These are phyloP conservation scores for Teratosphaeria viscida DNA, from an alignment of 2,329 filamentous ascomycete species.

Conservation along the genomic window DNA sequence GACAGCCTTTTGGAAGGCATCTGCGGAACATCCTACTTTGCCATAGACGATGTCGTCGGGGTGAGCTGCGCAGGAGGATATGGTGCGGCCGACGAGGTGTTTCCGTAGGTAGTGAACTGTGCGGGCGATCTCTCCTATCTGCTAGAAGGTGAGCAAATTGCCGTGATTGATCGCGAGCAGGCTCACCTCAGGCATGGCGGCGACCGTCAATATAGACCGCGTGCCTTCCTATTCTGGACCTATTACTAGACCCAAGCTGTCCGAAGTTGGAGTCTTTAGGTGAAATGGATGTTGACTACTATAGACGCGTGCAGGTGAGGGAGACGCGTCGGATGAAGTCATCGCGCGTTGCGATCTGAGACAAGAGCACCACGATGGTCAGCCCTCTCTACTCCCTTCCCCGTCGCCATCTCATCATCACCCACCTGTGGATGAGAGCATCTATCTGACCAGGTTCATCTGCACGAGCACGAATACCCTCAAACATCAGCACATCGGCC, in stretches of 20 bases:
- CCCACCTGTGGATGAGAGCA: neutral
- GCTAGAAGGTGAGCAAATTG: neutral
- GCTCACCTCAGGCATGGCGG: conserved; percentile 6
- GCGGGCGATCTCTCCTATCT: conserved; percentile 58
- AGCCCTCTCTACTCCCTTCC: no score
- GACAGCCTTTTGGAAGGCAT: conserved; percentile 63
- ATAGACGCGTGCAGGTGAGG: neutral
- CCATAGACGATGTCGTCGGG: conserved; percentile 83
- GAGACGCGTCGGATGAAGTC: neutral
- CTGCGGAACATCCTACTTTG: conserved; percentile 72
- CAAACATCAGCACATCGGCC: neutral
- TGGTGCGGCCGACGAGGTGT: conserved; percentile 72
- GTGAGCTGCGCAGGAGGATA: conserved; percentile 57
- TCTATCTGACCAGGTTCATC: neutral
- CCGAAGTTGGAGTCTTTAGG: neutral
- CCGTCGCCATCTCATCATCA: no score
- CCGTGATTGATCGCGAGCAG: neutral
- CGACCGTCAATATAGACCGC: neutral
- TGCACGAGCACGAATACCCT: neutral
- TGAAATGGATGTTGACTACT: neutral
- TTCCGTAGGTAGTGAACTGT: conserved; percentile 76
- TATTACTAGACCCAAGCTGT: neutral
- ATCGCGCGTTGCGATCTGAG: neutral
- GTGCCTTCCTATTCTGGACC: neutral
- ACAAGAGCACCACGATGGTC: neutral